These are phyloP conservation scores for Stereum hirsutum DNA, from an alignment of 1,284 basidiomycete genomes.

Conservation along the genomic window DNA sequence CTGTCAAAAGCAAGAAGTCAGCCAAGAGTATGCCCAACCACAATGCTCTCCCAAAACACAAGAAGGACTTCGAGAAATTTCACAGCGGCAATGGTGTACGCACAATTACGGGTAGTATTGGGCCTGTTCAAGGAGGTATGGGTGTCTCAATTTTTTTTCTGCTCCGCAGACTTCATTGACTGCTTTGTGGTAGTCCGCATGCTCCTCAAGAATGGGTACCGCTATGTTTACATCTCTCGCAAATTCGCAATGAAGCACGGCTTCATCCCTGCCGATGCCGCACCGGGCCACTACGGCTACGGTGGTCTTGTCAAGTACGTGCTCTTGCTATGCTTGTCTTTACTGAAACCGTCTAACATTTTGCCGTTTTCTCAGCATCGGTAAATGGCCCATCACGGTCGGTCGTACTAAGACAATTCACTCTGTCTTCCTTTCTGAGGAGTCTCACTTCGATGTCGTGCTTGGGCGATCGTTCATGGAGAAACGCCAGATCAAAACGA, in stretches of 20 bases:
- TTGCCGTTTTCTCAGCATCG: slow-evolving; percentile 36
- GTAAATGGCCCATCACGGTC: slow-evolving; percentile 69
- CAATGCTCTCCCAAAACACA: slow-evolving; percentile 47
- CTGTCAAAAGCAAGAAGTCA: slow-evolving; percentile 28
- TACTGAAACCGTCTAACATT: background rate
- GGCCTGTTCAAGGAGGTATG: slow-evolving; percentile 79
- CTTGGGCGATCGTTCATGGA: slow-evolving; percentile 94
- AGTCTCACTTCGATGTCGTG: slow-evolving; percentile 95
- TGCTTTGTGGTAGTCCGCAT: slow-evolving; percentile 58
- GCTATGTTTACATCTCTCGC: slow-evolving; percentile 92
- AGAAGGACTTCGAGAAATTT: slow-evolving; percentile 77
- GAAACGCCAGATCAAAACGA: slow-evolving; percentile 76
- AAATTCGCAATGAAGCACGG: slow-evolving; percentile 87
- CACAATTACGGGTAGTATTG: slow-evolving; percentile 87
- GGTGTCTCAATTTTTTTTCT: slow-evolving; percentile 8
- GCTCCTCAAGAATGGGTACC: slow-evolving; percentile 89
- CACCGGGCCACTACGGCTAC: slow-evolving; percentile 80
- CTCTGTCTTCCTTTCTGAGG: slow-evolving; percentile 80
- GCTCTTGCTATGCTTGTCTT: background rate
- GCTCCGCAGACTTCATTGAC: slow-evolving; percentile 6
- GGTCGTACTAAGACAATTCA: slow-evolving; percentile 33
- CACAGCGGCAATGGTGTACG: slow-evolving; percentile 89
- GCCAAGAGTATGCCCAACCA: slow-evolving; percentile 22
- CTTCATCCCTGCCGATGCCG: slow-evolving; percentile 82
- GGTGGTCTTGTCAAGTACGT: slow-evolving; percentile 64